Conservation (phyloP, 768 basidiomycete species). For the Leccinum subgranulosum region DNA sequence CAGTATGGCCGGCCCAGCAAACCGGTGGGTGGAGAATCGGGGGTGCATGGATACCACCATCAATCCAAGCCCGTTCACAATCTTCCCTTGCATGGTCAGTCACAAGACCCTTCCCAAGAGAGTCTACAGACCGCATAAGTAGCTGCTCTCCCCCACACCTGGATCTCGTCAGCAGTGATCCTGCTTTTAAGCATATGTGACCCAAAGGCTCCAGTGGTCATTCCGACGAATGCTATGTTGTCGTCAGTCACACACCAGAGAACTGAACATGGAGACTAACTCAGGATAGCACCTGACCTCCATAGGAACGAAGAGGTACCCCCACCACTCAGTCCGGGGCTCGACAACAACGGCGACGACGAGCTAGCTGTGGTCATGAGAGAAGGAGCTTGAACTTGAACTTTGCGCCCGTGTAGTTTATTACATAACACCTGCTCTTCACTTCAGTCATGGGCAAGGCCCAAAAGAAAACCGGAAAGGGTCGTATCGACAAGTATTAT, state of each 20-base stretch:
- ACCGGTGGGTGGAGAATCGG: constrained; percentile 54
- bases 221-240: constrained; percentile 43
- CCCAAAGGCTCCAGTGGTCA: constrained; percentile 66
- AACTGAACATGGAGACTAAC: constrained; percentile 24
- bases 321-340: constrained; percentile 6
- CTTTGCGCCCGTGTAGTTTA: background rate
- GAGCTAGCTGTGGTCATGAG: background rate
- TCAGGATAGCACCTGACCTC: constrained; percentile 42
- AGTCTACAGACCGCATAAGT: constrained; percentile 54
- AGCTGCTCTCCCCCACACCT: constrained; percentile 62
- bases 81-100: constrained; percentile 36
- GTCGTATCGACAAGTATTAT: constrained; percentile 95
- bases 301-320: constrained; percentile 33
- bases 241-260: background rate
- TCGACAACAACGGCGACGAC: constrained; percentile 23
- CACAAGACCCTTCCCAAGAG: background rate
- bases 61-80: constrained; percentile 67
- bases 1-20: constrained; percentile 66
- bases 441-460: constrained; percentile 58
- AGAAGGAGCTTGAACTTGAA: background rate
- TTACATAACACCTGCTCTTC: background rate
- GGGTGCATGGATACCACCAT: constrained; percentile 62
- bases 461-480: constrained; percentile 97
- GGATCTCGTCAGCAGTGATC: constrained; percentile 48
- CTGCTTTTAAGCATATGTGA: constrained; percentile 56